phyloP scores from a whole-genome alignment of 768 basidiomycete genomes.

The Calocybe indica region DNA sequence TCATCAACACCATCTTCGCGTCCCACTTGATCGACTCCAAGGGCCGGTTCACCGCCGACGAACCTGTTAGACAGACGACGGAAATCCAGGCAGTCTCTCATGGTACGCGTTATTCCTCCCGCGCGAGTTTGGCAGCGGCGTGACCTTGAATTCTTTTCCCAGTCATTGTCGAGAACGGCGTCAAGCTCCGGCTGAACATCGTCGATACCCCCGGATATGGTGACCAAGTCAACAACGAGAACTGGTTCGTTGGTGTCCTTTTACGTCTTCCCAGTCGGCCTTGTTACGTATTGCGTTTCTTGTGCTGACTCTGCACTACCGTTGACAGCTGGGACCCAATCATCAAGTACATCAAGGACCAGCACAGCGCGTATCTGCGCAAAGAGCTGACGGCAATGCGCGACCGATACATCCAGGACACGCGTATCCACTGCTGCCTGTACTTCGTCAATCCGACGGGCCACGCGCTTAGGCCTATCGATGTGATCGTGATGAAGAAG shows the following conservation, averaged over 20 bases:
- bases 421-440: slow-evolving; percentile 95
- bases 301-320: slow-evolving; percentile 2
- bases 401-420: slow-evolving; percentile 97
- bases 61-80: slow-evolving; percentile 91
- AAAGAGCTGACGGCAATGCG: slow-evolving; percentile 99
- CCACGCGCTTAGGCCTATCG: slow-evolving; percentile 92
- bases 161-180: slow-evolving; percentile 97
- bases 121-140: not conserved
- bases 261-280: slow-evolving; percentile 3
- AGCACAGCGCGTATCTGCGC: slow-evolving; percentile 96
- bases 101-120: slow-evolving; percentile 46
- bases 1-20: slow-evolving; percentile 99
- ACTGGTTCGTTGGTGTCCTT: slow-evolving; percentile 57
- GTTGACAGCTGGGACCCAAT: slow-evolving; percentile 93
- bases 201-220: slow-evolving; percentile 99
- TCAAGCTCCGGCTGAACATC: slow-evolving; percentile 91
- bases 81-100: slow-evolving; percentile 95
- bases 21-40: slow-evolving; percentile 98
- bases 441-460: slow-evolving; percentile 99
- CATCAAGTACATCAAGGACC: slow-evolving; percentile 98
- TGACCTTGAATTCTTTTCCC: slow-evolving; percentile 1
- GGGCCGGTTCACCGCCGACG: slow-evolving; percentile 83
- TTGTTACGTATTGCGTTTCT: not conserved
- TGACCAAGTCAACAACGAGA: slow-evolving; percentile 98
- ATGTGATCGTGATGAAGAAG: slow-evolving; percentile 99